A percentile compares a stretch with the other conserved stretches of the same genome.
phyloP scores from a whole-genome alignment of 495 filamentous ascomycete genomes.

The Delitschia confertaspora region DNA sequence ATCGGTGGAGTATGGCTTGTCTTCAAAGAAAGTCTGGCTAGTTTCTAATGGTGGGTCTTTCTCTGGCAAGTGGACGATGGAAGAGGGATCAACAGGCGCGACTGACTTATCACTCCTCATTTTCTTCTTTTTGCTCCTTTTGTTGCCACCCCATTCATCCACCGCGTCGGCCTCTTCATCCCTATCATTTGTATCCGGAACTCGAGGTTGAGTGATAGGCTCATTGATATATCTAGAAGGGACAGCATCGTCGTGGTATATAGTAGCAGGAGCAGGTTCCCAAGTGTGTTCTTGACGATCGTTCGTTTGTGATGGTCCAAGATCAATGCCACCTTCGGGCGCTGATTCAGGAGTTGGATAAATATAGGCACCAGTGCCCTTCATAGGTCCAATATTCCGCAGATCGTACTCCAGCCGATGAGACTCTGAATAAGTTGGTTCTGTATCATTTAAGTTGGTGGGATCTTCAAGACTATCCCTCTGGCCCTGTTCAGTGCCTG shows the following conservation, averaged over 20 bases:
- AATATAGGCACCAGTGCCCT: neutral
- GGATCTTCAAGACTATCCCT: too few relatives aligned
- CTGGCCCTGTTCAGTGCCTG: conserved; percentile 4
- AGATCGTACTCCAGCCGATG: conserved; percentile 9
- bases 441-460: conserved; percentile 11
- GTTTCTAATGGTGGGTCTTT: too few relatives aligned
- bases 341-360: neutral
- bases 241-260: neutral
- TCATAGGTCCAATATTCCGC: conserved; percentile 15
- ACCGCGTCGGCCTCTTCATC: too few relatives aligned
- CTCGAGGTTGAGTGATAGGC: neutral
- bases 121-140: conserved; percentile 29
- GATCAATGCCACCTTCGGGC: conserved; percentile 3
- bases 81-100: conserved; percentile 26
- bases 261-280: neutral
- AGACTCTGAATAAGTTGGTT: conserved; percentile 7
- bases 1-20: too few relatives aligned
- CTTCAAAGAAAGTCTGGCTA: too few relatives aligned
- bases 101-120: conserved; percentile 31
- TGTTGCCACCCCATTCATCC: conserved; percentile 25
- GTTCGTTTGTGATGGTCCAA: conserved; percentile 1
- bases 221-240: neutral
- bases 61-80: conserved; percentile 32
- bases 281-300: too few relatives aligned
- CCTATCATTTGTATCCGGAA: too few relatives aligned